Conservation (phyloP, 2,329 filamentous ascomycete species). For the Macrophomina pseudophaseolina region DNA sequence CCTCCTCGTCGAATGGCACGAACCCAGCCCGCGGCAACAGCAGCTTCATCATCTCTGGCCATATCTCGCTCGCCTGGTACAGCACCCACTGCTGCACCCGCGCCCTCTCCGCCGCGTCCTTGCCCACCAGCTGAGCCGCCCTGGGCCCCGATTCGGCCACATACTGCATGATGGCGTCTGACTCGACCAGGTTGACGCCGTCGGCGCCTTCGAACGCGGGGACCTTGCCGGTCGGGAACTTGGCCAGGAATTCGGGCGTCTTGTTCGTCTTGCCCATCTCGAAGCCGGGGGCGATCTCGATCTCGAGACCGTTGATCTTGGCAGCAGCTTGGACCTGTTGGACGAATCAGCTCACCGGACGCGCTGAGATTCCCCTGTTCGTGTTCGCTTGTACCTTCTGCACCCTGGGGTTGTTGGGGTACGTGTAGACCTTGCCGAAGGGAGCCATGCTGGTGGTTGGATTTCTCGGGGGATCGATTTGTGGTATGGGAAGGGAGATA, state of each 20-base stretch:
- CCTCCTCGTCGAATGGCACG: conserved; percentile 30
- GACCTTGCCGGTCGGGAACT: conserved; percentile 60
- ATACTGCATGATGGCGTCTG: conserved; percentile 55
- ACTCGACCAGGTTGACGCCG: conserved; percentile 54
- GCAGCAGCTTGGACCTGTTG: conserved; percentile 31
- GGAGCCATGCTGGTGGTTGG: conserved; percentile 28
- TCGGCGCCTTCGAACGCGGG: conserved; percentile 56
- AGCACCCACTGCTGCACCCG: conserved; percentile 53
- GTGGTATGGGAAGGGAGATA: not conserved
- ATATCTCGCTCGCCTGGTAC: conserved; percentile 30
- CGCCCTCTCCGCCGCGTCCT: conserved; percentile 48
- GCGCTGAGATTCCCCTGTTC: too few species aligned
- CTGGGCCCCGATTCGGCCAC: conserved; percentile 53
- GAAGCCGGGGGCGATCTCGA: conserved; percentile 45
- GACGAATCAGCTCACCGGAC: not conserved
- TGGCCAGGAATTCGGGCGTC: conserved; percentile 53
- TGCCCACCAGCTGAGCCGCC: conserved; percentile 53
- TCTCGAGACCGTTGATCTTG: conserved; percentile 35
- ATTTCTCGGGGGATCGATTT: not conserved
- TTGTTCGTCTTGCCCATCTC: conserved; percentile 50
- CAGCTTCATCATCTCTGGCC: conserved; percentile 26
- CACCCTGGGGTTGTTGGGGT: conserved; percentile 29
- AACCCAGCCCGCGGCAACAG: conserved; percentile 27
- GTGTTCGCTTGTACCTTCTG: conserved; percentile 21
- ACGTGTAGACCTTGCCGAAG: conserved; percentile 33